Conservation (phyloP, 2,329 filamentous ascomycete species). For the Cladosporium oxysporum region DNA sequence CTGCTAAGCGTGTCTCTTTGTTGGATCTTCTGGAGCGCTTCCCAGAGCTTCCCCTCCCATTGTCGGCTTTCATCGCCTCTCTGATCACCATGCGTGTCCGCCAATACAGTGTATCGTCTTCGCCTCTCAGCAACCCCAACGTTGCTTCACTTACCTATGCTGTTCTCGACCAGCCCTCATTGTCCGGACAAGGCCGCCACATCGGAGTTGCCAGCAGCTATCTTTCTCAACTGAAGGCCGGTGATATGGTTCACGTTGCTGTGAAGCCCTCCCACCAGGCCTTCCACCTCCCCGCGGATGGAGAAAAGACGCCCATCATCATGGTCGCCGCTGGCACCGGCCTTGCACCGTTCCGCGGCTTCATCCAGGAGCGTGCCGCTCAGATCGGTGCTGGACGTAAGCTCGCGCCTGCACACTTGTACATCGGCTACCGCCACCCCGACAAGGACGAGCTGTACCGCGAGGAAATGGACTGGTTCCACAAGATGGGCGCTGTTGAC, state of each 20-base stretch:
- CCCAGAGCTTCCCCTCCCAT: conserved; percentile 59
- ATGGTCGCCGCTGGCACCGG: conserved; percentile 67
- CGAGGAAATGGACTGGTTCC: conserved; percentile 62
- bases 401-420: conserved; percentile 63
- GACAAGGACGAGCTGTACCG: conserved; percentile 62
- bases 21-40: conserved; percentile 71
- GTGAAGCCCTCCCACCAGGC: conserved; percentile 44
- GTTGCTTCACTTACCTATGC: conserved; percentile 62
- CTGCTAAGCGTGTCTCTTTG: conserved; percentile 51
- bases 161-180: conserved; percentile 44
- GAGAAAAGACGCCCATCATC: conserved; percentile 44
- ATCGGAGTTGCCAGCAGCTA: conserved; percentile 49
- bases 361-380: conserved; percentile 79
- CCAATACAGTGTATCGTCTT: conserved; percentile 40
- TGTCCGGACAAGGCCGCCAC: conserved; percentile 36
- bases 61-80: conserved; percentile 69
- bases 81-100: conserved; percentile 69
- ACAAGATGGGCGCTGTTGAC: conserved; percentile 60
- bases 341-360: conserved; percentile 95
- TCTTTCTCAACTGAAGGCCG: conserved; percentile 42
- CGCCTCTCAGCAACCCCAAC: conserved; percentile 33
- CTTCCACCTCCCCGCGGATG: conserved; percentile 48
- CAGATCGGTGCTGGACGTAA: conserved; percentile 50
- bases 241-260: conserved; percentile 46
- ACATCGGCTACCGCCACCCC: conserved; percentile 53